These are phyloP conservation scores for Cercospora berteroae DNA, from an alignment of 2,329 filamentous ascomycete species.

Conservation along the genomic window DNA sequence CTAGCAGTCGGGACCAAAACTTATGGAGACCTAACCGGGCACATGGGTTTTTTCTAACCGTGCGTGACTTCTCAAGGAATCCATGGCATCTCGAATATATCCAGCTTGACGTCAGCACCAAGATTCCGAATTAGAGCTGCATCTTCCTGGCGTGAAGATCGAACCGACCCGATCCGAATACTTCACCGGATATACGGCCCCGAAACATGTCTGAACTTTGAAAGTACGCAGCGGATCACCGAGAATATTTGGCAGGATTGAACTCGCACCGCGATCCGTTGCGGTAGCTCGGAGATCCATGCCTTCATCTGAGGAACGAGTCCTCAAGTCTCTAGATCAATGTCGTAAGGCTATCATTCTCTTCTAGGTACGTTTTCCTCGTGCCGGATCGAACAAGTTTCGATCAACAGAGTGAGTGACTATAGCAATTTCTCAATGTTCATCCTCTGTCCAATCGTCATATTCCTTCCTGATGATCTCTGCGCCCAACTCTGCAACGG, in stretches of 20 bases:
- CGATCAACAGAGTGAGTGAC: not conserved
- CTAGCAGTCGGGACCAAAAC: not conserved
- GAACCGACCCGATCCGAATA: not conserved
- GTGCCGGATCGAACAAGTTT: not conserved
- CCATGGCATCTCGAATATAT: not conserved
- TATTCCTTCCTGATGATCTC: slow-evolving; percentile 19
- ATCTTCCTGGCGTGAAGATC: not conserved
- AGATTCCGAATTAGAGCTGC: not conserved
- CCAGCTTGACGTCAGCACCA: not conserved
- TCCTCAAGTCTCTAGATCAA: not conserved
- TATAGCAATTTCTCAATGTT: not conserved
- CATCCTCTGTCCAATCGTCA: slow-evolving; percentile 10
- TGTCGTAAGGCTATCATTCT: not conserved
- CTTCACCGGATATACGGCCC: not conserved
- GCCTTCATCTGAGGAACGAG: not conserved
- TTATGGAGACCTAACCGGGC: not conserved
- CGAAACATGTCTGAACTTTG: not conserved
- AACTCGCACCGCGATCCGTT: not conserved
- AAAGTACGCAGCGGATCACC: not conserved
- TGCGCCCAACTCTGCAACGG: slow-evolving; percentile 19
- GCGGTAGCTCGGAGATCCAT: not conserved
- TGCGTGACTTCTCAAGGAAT: not conserved
- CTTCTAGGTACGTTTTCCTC: not conserved
- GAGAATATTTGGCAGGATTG: not conserved
- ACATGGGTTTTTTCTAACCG: not conserved